Conservation (phyloP, 2,329 filamentous ascomycete genomes). For the Cladosporium sp. region DNA sequence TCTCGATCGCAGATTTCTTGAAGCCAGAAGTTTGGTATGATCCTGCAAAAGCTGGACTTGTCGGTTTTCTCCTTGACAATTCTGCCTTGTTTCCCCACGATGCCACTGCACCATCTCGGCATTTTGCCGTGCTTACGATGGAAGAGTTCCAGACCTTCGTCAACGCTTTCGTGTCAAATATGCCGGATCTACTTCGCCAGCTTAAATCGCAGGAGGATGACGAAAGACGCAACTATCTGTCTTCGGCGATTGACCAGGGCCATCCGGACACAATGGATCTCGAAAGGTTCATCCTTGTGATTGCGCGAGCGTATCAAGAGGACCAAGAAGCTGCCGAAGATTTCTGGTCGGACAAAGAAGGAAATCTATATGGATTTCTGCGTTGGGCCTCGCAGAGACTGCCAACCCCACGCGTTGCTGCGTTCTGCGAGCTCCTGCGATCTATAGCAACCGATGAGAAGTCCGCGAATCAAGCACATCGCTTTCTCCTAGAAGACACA, state of each 20-base stretch:
- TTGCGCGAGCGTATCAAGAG: slow-evolving; percentile 84
- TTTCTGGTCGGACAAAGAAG: slow-evolving; percentile 90
- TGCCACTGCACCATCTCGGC: slow-evolving; percentile 57
- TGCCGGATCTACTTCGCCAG: slow-evolving; percentile 83
- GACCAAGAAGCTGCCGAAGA: slow-evolving; percentile 76
- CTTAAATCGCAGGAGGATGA: slow-evolving; percentile 86
- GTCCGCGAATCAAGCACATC: slow-evolving; percentile 78
- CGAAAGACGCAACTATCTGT: slow-evolving; percentile 53
- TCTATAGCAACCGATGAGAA: slow-evolving; percentile 77
- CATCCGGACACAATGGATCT: slow-evolving; percentile 50
- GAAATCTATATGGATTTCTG: slow-evolving; percentile 88
- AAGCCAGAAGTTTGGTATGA: slow-evolving; percentile 81
- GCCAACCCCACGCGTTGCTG: slow-evolving; percentile 90
- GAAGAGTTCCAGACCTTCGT: slow-evolving; percentile 79
- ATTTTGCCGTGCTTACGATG: slow-evolving; percentile 69
- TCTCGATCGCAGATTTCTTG: slow-evolving; percentile 76
- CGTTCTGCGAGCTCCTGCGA: slow-evolving; percentile 93
- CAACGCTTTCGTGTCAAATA: slow-evolving; percentile 89
- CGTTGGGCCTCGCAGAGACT: slow-evolving; percentile 95
- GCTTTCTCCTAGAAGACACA: slow-evolving; percentile 83
- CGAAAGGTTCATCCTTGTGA: slow-evolving; percentile 85
- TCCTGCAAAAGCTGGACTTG: slow-evolving; percentile 73
- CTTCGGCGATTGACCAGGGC: slow-evolving; percentile 25
- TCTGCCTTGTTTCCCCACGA: slow-evolving; percentile 64
- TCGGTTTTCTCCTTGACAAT: slow-evolving; percentile 76